A percentile compares a stretch with the other conserved stretches of the same genome.
These are phyloP conservation scores for Oryza brachyantha DNA, from an alignment of 176 grass and related monocot species.

Conservation along the genomic window DNA sequence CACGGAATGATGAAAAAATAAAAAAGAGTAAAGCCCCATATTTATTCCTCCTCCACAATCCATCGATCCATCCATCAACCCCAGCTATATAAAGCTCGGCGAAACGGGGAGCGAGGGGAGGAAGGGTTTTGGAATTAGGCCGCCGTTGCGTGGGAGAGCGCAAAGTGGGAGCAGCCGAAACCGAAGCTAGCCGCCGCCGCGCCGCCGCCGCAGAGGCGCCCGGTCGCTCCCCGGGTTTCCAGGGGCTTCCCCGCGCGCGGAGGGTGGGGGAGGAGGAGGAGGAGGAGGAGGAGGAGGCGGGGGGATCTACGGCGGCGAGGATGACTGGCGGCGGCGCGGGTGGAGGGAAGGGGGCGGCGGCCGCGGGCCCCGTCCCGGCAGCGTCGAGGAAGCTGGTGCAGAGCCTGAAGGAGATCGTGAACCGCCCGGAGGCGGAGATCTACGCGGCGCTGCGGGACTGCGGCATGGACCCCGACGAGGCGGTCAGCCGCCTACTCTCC, in stretches of 20 bases:
- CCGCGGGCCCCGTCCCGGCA: constrained; percentile 52
- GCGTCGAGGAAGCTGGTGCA: constrained; percentile 74
- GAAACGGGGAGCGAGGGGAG: constrained; percentile 20
- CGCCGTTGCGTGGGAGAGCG: constrained; percentile 51
- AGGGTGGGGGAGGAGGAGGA: no score
- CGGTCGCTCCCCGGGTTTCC: not conserved
- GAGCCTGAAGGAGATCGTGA: constrained; percentile 99
- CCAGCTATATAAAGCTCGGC: constrained; percentile 42
- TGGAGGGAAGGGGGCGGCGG: constrained; percentile 37
- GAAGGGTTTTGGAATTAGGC: constrained; percentile 62
- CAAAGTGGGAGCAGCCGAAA: constrained; percentile 50
- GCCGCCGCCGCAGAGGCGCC: not conserved
- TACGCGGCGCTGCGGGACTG: constrained; percentile 91
- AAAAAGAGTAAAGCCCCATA: not conserved
- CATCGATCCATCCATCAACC: not conserved
- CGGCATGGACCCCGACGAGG: constrained; percentile 95
- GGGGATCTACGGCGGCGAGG: constrained; percentile 45
- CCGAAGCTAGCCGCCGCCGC: constrained; percentile 23
- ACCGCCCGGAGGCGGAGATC: constrained; percentile 90
- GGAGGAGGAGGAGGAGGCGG: constrained; percentile 22
- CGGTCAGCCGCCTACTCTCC: constrained; percentile 86
- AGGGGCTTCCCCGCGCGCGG: constrained; percentile 22
- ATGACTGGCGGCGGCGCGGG: constrained; percentile 39
- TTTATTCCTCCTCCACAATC: constrained; percentile 23
- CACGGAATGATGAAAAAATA: not conserved